Conservation (phyloP, 768 basidiomycete species). For the Pleurotus tuber-regium region DNA sequence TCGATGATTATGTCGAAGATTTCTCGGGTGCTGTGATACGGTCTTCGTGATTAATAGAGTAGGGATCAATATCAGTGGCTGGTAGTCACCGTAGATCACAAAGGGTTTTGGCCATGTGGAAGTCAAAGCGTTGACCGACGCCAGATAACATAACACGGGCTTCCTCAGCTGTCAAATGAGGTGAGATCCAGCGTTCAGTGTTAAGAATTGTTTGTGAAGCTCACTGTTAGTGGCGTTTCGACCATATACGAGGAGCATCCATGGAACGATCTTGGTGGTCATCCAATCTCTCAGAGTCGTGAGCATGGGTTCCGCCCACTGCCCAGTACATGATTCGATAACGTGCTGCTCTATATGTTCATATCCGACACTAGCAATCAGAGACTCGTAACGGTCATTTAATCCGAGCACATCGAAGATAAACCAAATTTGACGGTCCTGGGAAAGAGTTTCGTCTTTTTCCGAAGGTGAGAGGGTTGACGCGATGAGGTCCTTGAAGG, state of each 20-base stretch:
- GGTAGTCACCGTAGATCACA: constrained; percentile 73
- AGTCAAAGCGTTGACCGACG: constrained; percentile 83
- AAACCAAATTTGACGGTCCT: constrained; percentile 42
- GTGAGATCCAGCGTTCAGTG: too few species aligned
- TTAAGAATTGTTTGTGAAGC: too few species aligned
- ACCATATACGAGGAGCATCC: constrained; percentile 83
- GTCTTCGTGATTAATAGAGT: background rate
- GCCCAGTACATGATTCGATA: constrained; percentile 56
- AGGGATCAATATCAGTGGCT: background rate
- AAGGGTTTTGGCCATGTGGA: constrained; percentile 88
- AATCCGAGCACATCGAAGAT: constrained; percentile 71
- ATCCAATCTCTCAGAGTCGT: constrained; percentile 71
- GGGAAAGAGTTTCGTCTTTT: constrained; percentile 16
- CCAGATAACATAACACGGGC: constrained; percentile 70
- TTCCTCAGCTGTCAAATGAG: constrained; percentile 69
- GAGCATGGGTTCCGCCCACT: constrained; percentile 70
- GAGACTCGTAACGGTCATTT: constrained; percentile 78
- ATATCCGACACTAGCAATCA: constrained; percentile 82
- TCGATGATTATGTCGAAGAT: constrained; percentile 97
- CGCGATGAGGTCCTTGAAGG: constrained; percentile 66
- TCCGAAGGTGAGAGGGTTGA: constrained; percentile 47
- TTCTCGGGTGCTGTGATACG: constrained; percentile 58
- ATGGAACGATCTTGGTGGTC: constrained; percentile 73
- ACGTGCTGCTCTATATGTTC: constrained; percentile 82
- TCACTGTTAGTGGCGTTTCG: constrained; percentile 56